Conservation (phyloP, 768 basidiomycete genomes). For the Cystofilobasidium capitatum region DNA sequence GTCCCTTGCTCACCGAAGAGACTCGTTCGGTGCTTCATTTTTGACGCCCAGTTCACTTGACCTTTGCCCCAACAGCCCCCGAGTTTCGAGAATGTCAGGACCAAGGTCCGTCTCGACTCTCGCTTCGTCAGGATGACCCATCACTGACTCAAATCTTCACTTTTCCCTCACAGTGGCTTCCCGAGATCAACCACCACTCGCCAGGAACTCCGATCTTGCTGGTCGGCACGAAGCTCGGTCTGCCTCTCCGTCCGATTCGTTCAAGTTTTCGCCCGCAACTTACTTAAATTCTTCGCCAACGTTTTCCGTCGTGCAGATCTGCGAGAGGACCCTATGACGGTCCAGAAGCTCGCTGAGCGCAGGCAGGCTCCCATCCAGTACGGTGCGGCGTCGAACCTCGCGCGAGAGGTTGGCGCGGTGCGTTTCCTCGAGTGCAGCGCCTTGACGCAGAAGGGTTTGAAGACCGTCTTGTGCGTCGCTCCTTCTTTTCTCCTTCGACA, state of each 20-base stretch:
- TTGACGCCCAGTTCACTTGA: neutral
- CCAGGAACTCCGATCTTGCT: conserved; percentile 75
- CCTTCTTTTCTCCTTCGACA: neutral
- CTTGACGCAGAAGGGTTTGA: conserved; percentile 39
- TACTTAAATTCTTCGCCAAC: neutral
- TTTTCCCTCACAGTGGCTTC: conserved; percentile 22
- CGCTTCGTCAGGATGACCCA: neutral
- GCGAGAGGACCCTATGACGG: conserved; percentile 72
- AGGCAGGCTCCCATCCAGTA: conserved; percentile 37
- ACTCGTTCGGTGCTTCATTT: neutral
- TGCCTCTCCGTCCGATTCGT: neutral
- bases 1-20: neutral
- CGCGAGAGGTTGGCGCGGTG: conserved; percentile 22
- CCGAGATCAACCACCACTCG: conserved; percentile 15
- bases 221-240: conserved; percentile 65
- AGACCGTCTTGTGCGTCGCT: conserved; percentile 36
- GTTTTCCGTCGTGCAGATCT: conserved; percentile 55
- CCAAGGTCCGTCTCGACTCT: conserved; percentile 40
- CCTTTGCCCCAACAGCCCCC: no score
- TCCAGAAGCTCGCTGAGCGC: conserved; percentile 40
- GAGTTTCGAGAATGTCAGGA: conserved; percentile 68
- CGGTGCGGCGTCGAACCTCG: conserved; percentile 19
- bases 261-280: neutral
- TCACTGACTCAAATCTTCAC: neutral
- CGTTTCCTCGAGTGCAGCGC: conserved; percentile 29